Evolutionary conservation across 805 yeast genomes (phyloP), one percentile per base, ranked within the genome.

Genomic region (Suhomyces pyralidae): DNA sequence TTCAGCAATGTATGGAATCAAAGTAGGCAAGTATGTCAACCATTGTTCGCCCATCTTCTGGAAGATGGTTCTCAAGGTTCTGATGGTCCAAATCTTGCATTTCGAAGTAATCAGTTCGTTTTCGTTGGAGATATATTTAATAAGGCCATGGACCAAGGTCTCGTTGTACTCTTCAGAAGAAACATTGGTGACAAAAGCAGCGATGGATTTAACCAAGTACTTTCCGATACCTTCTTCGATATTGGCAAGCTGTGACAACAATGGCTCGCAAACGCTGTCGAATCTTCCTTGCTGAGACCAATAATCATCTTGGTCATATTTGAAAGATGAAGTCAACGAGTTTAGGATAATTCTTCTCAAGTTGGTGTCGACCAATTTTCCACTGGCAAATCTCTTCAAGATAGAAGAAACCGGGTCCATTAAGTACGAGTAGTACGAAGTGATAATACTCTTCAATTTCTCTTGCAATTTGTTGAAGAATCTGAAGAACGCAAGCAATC

Each of bases 1-100:
- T 71, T 94, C 99, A 7, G 98, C 97, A 68, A 94, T 90, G 55
- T 90, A 81, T 32, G 99, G 99, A 56, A 94, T 96, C 60, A 94
- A 80, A 65, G 92, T 97, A 22, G 99, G 99, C 61, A 94, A 78
- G 75, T 88, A 79, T 32, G 86, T 76, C 58, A 94, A 79, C 99
- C 98, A 94, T 67, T 85, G 90, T 62, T 94, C 98, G 51, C 98
- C 97, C 61, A 91, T 86, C 75, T 88, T 88, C 58, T 88, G 88
- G 79, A 91, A 94, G 30, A 94, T 83, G 24, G 84, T 77, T 69
- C 89, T 90, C 67, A 94, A 79, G 1, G 89, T 77, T 66, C 86
- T 83, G 50, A 90, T 81, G 24, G 97, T 84, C 93, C 96, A 88
- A 46, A 85, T 81, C 74, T 85, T 85, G 79, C 94, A 83, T 62